These are phyloP conservation scores for Phaeophleospora eucalypticola DNA, from an alignment of 2,329 filamentous ascomycete genomes.

Conservation along the genomic window DNA sequence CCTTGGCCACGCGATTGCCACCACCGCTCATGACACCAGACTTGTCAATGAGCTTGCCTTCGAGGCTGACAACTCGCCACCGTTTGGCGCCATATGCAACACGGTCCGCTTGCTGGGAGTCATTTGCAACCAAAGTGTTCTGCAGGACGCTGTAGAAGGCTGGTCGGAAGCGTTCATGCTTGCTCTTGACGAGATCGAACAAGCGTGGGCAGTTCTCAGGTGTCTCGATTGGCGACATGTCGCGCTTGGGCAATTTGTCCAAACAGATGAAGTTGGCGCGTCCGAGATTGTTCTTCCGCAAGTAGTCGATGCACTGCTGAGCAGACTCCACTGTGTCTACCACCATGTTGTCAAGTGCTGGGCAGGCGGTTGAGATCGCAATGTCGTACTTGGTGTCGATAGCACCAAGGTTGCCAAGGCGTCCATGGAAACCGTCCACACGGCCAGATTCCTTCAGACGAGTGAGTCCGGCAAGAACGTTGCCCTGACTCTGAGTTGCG, in stretches of 20 bases:
- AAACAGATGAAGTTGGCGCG: constrained; percentile 96
- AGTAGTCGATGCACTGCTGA: constrained; percentile 96
- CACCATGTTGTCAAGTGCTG: constrained; percentile 89
- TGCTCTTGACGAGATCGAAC: constrained; percentile 87
- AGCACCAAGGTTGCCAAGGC: constrained; percentile 86
- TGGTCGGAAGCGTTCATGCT: constrained; percentile 78
- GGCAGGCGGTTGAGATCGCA: constrained; percentile 95
- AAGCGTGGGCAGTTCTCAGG: constrained; percentile 88
- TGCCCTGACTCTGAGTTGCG: constrained; percentile 81
- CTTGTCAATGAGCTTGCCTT: constrained; percentile 93
- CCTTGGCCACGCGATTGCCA: constrained; percentile 82
- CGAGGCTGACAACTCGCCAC: constrained; percentile 94
- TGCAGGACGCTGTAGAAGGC: constrained; percentile 95
- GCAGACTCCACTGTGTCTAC: constrained; percentile 94
- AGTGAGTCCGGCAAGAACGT: constrained; percentile 83
- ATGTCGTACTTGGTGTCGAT: constrained; percentile 95
- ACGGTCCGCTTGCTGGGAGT: constrained; percentile 92
- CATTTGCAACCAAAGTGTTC: constrained; percentile 87
- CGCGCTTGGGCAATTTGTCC: constrained; percentile 75
- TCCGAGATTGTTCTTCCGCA: constrained; percentile 94
- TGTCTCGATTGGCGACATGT: constrained; percentile 76
- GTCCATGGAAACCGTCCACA: constrained; percentile 94
- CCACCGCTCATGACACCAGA: constrained; percentile 99
- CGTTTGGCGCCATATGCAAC: constrained; percentile 91
- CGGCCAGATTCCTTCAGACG: constrained; percentile 92